A percentile compares a stretch with the other conserved stretches of the same genome.
Conservation (phyloP, 139 green algal genomes). For the Chlamydomonas sp. region DNA sequence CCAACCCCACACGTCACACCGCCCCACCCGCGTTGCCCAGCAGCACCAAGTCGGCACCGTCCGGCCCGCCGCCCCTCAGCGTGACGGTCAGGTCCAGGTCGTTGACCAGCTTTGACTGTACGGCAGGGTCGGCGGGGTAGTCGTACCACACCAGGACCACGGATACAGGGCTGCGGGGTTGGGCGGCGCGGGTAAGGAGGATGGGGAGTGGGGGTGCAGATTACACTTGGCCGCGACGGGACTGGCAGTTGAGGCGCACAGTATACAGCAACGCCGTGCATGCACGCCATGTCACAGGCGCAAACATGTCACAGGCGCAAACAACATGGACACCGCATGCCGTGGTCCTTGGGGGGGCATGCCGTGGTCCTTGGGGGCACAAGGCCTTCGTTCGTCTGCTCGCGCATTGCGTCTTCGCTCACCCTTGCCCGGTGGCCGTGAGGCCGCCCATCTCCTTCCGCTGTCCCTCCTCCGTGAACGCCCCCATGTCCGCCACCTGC, state of each 20-base stretch:
- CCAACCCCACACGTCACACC: neutral
- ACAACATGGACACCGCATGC: too few relatives aligned
- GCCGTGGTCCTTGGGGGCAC: too few relatives aligned
- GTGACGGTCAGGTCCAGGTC: slow-evolving; percentile 80
- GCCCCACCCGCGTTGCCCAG: neutral
- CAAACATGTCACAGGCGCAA: too few relatives aligned
- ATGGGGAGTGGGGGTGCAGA: neutral
- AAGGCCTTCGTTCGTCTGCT: neutral
- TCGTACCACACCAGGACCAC: slow-evolving; percentile 82
- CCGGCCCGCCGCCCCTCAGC: neutral
- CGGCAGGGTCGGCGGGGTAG: slow-evolving; percentile 36
- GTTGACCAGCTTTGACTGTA: slow-evolving; percentile 73
- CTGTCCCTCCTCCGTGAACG: neutral
- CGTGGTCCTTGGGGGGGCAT: too few relatives aligned
- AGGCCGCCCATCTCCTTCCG: slow-evolving; percentile 44
- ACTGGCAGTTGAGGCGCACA: too few relatives aligned
- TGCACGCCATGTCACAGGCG: too few relatives aligned
- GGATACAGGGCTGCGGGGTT: slow-evolving; percentile 45
- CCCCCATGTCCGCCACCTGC: slow-evolving; percentile 2
- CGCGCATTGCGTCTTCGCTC: neutral
- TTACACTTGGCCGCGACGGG: too few relatives aligned
- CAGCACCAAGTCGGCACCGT: too few relatives aligned
- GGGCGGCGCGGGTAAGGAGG: neutral
- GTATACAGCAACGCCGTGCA: too few relatives aligned
- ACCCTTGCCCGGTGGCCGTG: slow-evolving; percentile 51